Percentiles rank a stretch among this genome's conserved stretches.
phyloP scores from a whole-genome alignment of 495 filamentous ascomycete species.

The Xylaria acuta region DNA sequence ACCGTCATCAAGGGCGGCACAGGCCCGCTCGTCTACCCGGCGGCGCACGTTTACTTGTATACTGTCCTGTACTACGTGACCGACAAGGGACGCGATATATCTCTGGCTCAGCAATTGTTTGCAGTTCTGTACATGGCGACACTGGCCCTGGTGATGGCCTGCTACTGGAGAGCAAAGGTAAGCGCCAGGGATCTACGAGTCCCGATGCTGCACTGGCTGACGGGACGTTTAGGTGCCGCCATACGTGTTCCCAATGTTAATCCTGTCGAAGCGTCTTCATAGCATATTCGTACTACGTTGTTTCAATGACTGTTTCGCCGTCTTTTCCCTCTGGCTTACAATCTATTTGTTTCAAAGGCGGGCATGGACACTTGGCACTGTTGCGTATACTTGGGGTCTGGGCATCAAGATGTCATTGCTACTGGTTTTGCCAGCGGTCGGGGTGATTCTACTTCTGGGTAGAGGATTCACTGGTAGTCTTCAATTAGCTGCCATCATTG shows the following conservation, averaged over 20 bases:
- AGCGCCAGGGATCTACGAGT: slow-evolving; percentile 14
- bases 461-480: slow-evolving; percentile 67
- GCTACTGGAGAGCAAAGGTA: slow-evolving; percentile 78
- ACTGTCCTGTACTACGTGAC: slow-evolving; percentile 79
- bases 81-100: slow-evolving; percentile 74
- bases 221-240: slow-evolving; percentile 71
- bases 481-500: slow-evolving; percentile 70
- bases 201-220: slow-evolving; percentile 16
- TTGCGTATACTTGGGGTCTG: slow-evolving; percentile 78
- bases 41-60: slow-evolving; percentile 92
- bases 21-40: slow-evolving; percentile 93
- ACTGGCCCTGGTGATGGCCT: slow-evolving; percentile 76
- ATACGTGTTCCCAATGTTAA: slow-evolving; percentile 85
- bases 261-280: slow-evolving; percentile 90
- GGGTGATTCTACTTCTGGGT: slow-evolving; percentile 71
- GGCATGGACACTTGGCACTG: slow-evolving; percentile 72
- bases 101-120: slow-evolving; percentile 82
- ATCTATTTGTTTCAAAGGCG: slow-evolving; percentile 77
- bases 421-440: slow-evolving; percentile 80
- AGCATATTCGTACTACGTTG: slow-evolving; percentile 90
- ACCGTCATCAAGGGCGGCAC: slow-evolving; percentile 83
- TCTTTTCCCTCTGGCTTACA: slow-evolving; percentile 78
- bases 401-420: slow-evolving; percentile 93
- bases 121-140: slow-evolving; percentile 76
- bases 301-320: slow-evolving; percentile 94